Conservation (phyloP, 1,284 basidiomycete species). For the Ganoderma lingzhi region DNA sequence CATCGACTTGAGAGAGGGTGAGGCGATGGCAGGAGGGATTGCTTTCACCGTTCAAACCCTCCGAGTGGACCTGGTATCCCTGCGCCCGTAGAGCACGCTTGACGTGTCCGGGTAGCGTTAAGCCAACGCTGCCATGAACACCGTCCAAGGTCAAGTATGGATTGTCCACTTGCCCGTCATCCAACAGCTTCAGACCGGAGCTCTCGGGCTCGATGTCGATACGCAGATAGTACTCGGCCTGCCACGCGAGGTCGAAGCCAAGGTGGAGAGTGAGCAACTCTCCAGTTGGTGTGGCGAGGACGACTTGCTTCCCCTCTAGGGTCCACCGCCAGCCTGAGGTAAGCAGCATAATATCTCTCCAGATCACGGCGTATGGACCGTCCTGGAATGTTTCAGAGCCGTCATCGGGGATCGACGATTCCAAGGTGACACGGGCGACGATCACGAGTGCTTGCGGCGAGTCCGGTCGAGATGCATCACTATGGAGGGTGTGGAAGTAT, state of each 20-base stretch:
- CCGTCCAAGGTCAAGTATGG: neutral
- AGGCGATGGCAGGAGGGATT: neutral
- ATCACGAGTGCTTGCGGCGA: neutral
- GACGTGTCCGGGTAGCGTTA: neutral
- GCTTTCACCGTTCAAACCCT: neutral
- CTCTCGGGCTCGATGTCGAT: neutral
- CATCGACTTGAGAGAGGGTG: neutral
- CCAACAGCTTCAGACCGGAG: neutral
- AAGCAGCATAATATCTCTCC: neutral
- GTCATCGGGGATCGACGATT: neutral
- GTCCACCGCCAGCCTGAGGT: neutral
- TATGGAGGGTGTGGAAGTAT: neutral
- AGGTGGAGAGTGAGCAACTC: neutral
- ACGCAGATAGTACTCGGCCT: neutral
- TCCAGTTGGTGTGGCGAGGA: neutral
- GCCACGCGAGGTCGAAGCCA: neutral
- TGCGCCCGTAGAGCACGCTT: neutral
- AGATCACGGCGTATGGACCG: neutral
- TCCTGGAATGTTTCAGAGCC: neutral
- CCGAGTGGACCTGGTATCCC: neutral
- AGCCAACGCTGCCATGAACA: neutral
- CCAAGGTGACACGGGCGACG: neutral
- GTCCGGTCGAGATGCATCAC: neutral
- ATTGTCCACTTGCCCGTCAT: neutral
- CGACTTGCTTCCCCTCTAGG: neutral